Evolutionary conservation across 2,329 filamentous ascomycete genomes (phyloP), one percentile per base, ranked within the genome.

Genomic region (Xylaria polymorpha): DNA sequence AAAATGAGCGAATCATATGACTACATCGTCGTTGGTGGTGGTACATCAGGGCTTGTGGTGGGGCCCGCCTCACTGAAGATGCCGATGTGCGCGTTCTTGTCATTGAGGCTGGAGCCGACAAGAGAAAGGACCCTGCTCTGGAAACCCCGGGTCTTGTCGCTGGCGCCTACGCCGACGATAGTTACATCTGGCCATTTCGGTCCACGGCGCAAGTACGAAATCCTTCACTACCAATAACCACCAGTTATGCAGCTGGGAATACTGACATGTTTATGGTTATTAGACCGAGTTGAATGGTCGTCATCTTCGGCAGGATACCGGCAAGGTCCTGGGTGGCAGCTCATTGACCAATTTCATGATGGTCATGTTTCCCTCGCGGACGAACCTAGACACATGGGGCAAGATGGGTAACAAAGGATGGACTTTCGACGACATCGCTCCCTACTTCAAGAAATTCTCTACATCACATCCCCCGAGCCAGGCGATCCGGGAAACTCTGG

Each of bases 21-120:
- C 75, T 85, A 83, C 73, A 75, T 85, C 67, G 78, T 86, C 59
- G 82, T 84, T n/a, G 83, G 84, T 39, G 84, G 83, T n/a, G 84
- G 84, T 18, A 85, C 84, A 2, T 80, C 83, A 25, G 84, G 84
- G n/a, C 81, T 84, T 62, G 81, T 83, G 1, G 79, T 85, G 65
- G 84, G 83, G 79, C 79, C 62, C 80, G 84, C 46, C 78, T 85
- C 15, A 79, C 75, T 37, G 80, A 83, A 68, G 76, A 81, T 66
- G 73, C 75, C 37, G 53, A 78, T 44, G 74, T 79, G 37, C 73
- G 74, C 7, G 79, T 84, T 18, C 72, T 82, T 8, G 79, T 83
- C 6, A 71, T 83, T n/a, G 81, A 83, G 66, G 81, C 81, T 22
- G 81, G 81, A 14, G 73, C 72, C 10, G 77, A 81, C 59, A 76